These are phyloP conservation scores for Syzygium oleosum DNA, from an alignment of 345 rosid species.

Conservation along the genomic window DNA sequence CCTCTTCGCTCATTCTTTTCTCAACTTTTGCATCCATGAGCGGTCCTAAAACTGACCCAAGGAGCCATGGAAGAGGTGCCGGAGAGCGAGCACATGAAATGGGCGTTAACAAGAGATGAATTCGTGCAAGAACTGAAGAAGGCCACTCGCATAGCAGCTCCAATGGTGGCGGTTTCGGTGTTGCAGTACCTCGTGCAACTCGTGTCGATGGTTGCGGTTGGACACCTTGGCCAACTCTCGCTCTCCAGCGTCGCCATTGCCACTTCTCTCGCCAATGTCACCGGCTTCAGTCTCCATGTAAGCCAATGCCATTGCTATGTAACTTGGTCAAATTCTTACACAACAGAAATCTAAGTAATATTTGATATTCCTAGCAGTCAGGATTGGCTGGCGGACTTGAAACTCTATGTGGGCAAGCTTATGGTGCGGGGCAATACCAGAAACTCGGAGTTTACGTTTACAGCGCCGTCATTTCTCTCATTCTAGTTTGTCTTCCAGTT, in stretches of 20 bases:
- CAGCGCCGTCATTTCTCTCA: conserved; percentile 14
- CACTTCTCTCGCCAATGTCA: conserved; percentile 15
- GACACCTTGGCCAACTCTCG: conserved; percentile 16
- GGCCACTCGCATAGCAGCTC: conserved; percentile 4
- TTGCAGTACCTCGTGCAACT: conserved; percentile 21
- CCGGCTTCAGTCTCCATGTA: conserved; percentile 21
- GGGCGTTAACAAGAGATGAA: conserved; percentile 2
- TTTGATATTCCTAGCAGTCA: background rate
- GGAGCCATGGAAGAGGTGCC: background rate
- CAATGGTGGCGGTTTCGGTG: conserved; percentile 18
- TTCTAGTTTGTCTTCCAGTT: conserved; percentile 12
- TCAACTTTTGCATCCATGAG: background rate
- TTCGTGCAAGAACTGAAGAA: conserved; percentile 13
- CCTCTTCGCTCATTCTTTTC: background rate
- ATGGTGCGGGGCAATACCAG: conserved; percentile 20
- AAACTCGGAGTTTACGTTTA: conserved; percentile 13
- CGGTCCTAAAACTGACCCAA: background rate
- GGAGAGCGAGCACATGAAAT: background rate
- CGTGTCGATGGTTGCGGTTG: conserved; percentile 11
- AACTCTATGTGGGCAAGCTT: conserved; percentile 30
- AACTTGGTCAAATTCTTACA: background rate
- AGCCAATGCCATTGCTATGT: background rate
- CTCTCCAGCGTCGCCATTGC: conserved; percentile 21
- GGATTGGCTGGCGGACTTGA: conserved; percentile 24
- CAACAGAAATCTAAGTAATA: background rate